Evolutionary conservation across 441 rosid genomes (phyloP).

Genomic region (Raphanus hybrid): DNA sequence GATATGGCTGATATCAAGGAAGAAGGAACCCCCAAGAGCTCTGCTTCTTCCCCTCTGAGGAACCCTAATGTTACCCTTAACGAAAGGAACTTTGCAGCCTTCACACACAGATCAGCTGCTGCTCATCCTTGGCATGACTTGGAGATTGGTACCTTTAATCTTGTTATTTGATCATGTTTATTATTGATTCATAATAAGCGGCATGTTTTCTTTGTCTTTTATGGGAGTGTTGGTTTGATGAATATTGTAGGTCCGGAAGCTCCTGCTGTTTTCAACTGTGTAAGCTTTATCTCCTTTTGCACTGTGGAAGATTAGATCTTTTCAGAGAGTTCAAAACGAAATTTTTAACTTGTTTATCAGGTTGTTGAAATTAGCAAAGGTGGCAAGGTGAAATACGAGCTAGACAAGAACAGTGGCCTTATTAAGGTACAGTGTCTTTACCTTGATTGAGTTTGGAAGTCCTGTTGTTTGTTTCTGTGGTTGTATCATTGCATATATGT

Average conservation of each 20-base stretch:
- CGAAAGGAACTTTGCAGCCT: slow-evolving; percentile 76
- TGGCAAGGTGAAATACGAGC: slow-evolving; percentile 95
- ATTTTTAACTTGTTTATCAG: slow-evolving; percentile 43
- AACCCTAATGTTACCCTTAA: slow-evolving; percentile 47
- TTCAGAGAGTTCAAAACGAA: not conserved
- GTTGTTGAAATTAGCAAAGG: slow-evolving; percentile 95
- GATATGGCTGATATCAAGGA: slow-evolving; percentile 59
- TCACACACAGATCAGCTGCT: slow-evolving; percentile 76
- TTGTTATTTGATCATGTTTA: not conserved
- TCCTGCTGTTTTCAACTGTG: slow-evolving; percentile 85
- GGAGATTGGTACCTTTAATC: slow-evolving; percentile 65
- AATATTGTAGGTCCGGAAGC: slow-evolving; percentile 82
- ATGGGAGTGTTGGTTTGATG: slow-evolving; percentile 25
- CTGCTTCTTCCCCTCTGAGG: slow-evolving; percentile 38
- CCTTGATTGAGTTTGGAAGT: not conserved
- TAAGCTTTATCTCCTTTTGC: slow-evolving; percentile 44
- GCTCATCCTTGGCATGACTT: slow-evolving; percentile 97
- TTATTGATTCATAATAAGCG: not conserved
- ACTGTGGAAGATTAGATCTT: slow-evolving; percentile 12
- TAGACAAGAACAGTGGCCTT: slow-evolving; percentile 87
- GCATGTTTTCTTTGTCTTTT: not conserved
- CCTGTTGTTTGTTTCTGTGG: not conserved
- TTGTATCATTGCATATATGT: not conserved
- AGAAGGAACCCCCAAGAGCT: slow-evolving; percentile 41
- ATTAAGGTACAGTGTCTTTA: slow-evolving; percentile 61